phyloP scores from a whole-genome alignment of 2,329 filamentous ascomycete species.

The Diaporthe sp. region DNA sequence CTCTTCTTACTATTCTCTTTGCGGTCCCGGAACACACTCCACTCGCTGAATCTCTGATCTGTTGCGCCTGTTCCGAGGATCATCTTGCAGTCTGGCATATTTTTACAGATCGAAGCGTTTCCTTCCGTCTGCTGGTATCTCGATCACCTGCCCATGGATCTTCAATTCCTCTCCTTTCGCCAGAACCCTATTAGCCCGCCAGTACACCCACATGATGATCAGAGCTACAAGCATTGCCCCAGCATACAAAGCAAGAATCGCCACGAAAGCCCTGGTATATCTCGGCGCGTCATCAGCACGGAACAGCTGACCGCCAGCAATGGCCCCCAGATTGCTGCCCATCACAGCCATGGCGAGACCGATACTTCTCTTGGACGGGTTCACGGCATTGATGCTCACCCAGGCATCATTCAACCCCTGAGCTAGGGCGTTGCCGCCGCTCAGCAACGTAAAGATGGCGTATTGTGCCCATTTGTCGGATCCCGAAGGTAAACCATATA shows the following conservation, averaged over 20 bases:
- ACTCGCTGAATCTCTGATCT: too few relatives aligned
- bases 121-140: neutral
- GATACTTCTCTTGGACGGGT: constrained; percentile 35
- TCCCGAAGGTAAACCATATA: neutral
- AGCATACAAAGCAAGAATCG: constrained; percentile 38
- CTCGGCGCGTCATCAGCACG: constrained; percentile 36
- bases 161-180: neutral
- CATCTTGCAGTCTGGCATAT: neutral
- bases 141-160: neutral
- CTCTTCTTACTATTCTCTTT: too few relatives aligned
- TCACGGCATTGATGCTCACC: constrained; percentile 40
- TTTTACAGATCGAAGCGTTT: neutral
- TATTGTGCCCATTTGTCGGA: constrained; percentile 29
- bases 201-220: neutral
- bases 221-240: constrained; percentile 38
- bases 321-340: constrained; percentile 39
- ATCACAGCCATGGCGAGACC: constrained; percentile 42
- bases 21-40: too few relatives aligned
- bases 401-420: constrained; percentile 41
- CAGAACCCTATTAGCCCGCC: neutral
- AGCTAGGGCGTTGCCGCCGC: constrained; percentile 39
- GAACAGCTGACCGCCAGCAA: constrained; percentile 39
- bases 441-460: constrained; percentile 40
- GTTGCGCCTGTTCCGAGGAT: neutral
- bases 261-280: constrained; percentile 39